phyloP scores from a whole-genome alignment of 257 asterid species.

The Solanum okadae region DNA sequence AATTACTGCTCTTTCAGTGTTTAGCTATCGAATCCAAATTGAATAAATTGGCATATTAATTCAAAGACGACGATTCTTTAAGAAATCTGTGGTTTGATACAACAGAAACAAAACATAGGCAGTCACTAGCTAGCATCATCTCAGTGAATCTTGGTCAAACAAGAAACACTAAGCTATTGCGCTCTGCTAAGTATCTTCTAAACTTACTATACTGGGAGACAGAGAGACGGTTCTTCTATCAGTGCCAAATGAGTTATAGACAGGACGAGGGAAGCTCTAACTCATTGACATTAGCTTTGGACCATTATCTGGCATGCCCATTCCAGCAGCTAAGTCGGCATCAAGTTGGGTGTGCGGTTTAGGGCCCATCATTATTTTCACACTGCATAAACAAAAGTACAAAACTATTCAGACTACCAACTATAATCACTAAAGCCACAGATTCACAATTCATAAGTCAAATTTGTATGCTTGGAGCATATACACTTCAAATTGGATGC shows the following conservation, averaged over 20 bases:
- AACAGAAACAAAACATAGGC: neutral
- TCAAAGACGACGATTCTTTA: neutral
- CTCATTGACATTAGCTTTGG: conserved; percentile 69
- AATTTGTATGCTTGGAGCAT: neutral
- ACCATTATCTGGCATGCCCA: conserved; percentile 96
- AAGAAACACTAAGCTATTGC: neutral
- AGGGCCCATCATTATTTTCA: conserved; percentile 78
- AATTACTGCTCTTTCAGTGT: neutral
- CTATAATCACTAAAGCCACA: neutral
- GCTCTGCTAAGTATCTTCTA: neutral
- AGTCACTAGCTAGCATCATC: neutral
- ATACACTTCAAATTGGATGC: neutral
- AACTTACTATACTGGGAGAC: neutral
- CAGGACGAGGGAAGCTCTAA: neutral
- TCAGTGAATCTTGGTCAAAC: neutral
- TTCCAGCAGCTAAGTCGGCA: conserved; percentile 90
- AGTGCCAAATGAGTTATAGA: neutral
- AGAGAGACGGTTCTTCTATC: neutral
- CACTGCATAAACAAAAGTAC: conserved; percentile 14
- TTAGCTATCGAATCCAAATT: neutral
- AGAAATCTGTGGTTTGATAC: neutral
- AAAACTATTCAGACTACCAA: neutral
- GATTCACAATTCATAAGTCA: neutral
- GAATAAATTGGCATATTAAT: neutral
- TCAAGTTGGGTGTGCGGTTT: conserved; percentile 85